A percentile compares a stretch with the other conserved stretches of the same genome.
phyloP scores from a whole-genome alignment of 352 stramenopile species.

The Globisporangium orthogonon region DNA sequence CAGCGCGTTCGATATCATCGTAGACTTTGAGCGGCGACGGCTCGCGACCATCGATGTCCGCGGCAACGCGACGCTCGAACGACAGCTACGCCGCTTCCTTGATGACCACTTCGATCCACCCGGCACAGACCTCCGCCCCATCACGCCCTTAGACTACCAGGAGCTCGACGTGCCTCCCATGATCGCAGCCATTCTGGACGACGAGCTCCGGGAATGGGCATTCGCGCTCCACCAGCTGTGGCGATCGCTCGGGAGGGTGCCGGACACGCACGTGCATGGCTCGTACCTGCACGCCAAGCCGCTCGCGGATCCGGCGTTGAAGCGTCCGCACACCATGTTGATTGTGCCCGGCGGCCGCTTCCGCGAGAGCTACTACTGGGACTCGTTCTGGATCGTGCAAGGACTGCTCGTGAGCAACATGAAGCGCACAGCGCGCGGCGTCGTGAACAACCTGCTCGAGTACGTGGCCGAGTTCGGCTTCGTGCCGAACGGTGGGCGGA shows the following conservation, averaged over 20 bases:
- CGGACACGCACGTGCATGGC: slow-evolving; percentile 37
- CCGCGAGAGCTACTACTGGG: slow-evolving; percentile 92
- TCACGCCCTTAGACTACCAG: slow-evolving; percentile 68
- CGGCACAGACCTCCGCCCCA: slow-evolving; percentile 64
- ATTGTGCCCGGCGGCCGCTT: slow-evolving; percentile 89
- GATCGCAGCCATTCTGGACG: slow-evolving; percentile 46
- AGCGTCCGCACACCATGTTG: slow-evolving; percentile 49
- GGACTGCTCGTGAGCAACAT: slow-evolving; percentile 83
- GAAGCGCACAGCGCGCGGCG: slow-evolving; percentile 57
- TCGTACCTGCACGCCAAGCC: slow-evolving; percentile 51
- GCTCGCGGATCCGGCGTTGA: slow-evolving; percentile 24
- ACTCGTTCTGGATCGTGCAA: slow-evolving; percentile 91
- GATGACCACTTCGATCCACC: slow-evolving; percentile 76
- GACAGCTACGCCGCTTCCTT: slow-evolving; percentile 60
- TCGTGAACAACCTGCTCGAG: slow-evolving; percentile 86
- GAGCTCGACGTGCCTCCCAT: slow-evolving; percentile 39
- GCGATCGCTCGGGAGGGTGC: slow-evolving; percentile 58
- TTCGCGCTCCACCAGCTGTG: slow-evolving; percentile 69
- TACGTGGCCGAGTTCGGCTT: slow-evolving; percentile 84
- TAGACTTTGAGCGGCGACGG: slow-evolving; percentile 55
- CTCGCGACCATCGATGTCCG: slow-evolving; percentile 52
- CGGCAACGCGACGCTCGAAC: slow-evolving; percentile 19
- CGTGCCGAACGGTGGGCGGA: slow-evolving; percentile 85
- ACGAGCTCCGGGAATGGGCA: slow-evolving; percentile 54
- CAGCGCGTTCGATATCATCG: slow-evolving; percentile 56